Evolutionary conservation across 2,329 filamentous ascomycete species (phyloP), one percentile per base, ranked within the genome.

Genomic region (Canariomyces notabilis): DNA sequence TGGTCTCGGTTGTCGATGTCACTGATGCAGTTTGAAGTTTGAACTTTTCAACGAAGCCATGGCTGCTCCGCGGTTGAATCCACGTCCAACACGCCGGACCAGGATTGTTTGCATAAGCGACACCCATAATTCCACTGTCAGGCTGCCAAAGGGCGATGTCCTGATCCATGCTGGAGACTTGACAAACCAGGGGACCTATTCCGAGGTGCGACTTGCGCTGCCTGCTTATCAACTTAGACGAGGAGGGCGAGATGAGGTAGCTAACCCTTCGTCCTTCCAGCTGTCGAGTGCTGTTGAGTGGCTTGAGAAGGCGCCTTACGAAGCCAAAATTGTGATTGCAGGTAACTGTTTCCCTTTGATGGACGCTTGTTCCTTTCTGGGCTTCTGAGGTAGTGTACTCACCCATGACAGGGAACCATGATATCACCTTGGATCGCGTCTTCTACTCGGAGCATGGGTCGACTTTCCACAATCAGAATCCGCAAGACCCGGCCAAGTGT

Each of bases 131-230:
- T 74, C 70, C 54, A 72, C 73, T 2, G 71, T 77, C 55, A 82
- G 79, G 56, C 72, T 89, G 1, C 85, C 86, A 0, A 74, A 73
- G 18, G 86, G 85, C 33, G 84, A 90, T 60, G 77, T 90, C 7
- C 71, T 90, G 26, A 81, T 89, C 40, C 85, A 89, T 59, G 85
- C 85, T 1, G 85, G 86, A 6, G 86, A 90, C 60, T 64, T 90
- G 54, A 87, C 85, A 3, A 89, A 88, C 61, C 80, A 85, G 59
- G 86, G 86, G 14, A 82, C 69, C 53, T 69, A 70, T 53, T 69
- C 68, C 6, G 79, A 82, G 66, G 73, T 74, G 55, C 1, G 36
- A 31, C 26, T 9, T n/a, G 8, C 31, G 12, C 6, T 29, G 23
- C 6, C 6, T 2, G 4, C 11, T 32, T 22, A n/a, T 19, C 22